A percentile compares a stretch with the other conserved stretches of the same genome.
phyloP scores from a whole-genome alignment of 2,329 filamentous ascomycete genomes.

The Alternaria consortialis region DNA sequence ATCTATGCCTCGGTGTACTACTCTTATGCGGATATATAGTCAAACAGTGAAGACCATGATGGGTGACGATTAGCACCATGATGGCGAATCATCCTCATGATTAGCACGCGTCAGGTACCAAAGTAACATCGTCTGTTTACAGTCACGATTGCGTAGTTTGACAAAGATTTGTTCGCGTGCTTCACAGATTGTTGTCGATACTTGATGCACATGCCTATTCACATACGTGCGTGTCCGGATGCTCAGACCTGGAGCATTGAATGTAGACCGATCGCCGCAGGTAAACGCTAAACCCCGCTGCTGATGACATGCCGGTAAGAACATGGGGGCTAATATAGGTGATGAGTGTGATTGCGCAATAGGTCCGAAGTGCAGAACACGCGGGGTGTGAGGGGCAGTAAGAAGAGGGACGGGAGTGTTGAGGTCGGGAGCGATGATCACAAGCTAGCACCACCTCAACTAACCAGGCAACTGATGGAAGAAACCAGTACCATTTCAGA shows the following conservation, averaged over 20 bases:
- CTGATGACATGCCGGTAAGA: not conserved
- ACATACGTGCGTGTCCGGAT: conserved; percentile 3
- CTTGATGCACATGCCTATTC: not conserved
- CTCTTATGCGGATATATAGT: conserved; percentile 13
- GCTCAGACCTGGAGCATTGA: conserved; percentile 2
- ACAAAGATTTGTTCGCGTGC: conserved; percentile 1
- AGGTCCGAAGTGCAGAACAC: conserved; percentile 12
- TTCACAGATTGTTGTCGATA: not conserved
- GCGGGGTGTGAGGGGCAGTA: conserved; percentile 1
- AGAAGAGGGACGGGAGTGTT: not conserved
- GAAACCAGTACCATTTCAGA: not conserved
- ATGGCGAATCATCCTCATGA: conserved; percentile 26
- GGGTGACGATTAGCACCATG: conserved; percentile 36
- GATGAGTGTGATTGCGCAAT: conserved; percentile 14
- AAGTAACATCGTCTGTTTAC: not conserved
- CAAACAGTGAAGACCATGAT: conserved; percentile 39
- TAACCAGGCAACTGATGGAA: not conserved
- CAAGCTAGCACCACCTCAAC: not conserved
- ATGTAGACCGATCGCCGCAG: not conserved
- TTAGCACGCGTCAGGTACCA: not conserved
- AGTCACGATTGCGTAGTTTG: not conserved
- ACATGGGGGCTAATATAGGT: conserved; percentile 4
- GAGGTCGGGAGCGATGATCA: not conserved
- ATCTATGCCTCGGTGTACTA: conserved; percentile 1
- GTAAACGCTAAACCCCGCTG: not conserved